A percentile compares a stretch with the other conserved stretches of the same genome.
Evolutionary conservation across 163 green algal species (phyloP).

Genomic region (Botryococcus braunii): DNA sequence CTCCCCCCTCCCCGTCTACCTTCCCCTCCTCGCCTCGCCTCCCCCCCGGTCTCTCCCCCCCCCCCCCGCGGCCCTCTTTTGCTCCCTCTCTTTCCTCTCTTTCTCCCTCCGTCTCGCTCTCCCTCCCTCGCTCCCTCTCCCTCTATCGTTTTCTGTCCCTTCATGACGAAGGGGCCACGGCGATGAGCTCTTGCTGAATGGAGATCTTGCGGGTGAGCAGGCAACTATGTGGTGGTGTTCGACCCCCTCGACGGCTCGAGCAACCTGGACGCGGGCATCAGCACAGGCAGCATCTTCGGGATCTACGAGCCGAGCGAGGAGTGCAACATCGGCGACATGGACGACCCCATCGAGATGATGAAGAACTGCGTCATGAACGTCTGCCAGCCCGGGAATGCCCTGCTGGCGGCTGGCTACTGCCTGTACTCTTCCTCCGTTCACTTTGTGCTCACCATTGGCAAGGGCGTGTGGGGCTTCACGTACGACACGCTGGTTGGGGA

Average conservation of each 20-base stretch:
- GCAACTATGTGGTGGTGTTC: slow-evolving; percentile 97
- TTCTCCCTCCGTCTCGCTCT: too few relatives aligned
- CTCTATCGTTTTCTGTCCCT: too few relatives aligned
- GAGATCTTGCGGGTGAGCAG: slow-evolving; percentile 17
- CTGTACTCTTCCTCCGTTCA: slow-evolving; percentile 80
- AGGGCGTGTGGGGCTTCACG: slow-evolving; percentile 88
- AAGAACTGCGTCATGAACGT: slow-evolving; percentile 89
- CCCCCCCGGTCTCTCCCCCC: too few relatives aligned
- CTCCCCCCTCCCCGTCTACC: too few relatives aligned
- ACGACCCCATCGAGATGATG: slow-evolving; percentile 53
- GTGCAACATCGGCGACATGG: slow-evolving; percentile 52
- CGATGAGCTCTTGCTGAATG: not conserved
- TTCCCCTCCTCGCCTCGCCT: too few relatives aligned
- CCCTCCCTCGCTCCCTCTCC: too few relatives aligned
- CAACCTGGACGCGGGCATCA: slow-evolving; percentile 98
- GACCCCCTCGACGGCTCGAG: slow-evolving; percentile 97
- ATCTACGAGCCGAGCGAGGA: slow-evolving; percentile 82
- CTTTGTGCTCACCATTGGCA: slow-evolving; percentile 79
- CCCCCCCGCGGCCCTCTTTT: too few relatives aligned
- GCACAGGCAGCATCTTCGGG: slow-evolving; percentile 35
- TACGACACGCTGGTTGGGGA: slow-evolving; percentile 88
- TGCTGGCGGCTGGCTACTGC: slow-evolving; percentile 87
- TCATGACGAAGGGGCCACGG: too few relatives aligned
- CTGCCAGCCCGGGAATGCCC: slow-evolving; percentile 84
- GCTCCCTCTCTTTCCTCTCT: too few relatives aligned